phyloP scores from a whole-genome alignment of 2,329 filamentous ascomycete species.

The Talaromyces atroroseus region DNA sequence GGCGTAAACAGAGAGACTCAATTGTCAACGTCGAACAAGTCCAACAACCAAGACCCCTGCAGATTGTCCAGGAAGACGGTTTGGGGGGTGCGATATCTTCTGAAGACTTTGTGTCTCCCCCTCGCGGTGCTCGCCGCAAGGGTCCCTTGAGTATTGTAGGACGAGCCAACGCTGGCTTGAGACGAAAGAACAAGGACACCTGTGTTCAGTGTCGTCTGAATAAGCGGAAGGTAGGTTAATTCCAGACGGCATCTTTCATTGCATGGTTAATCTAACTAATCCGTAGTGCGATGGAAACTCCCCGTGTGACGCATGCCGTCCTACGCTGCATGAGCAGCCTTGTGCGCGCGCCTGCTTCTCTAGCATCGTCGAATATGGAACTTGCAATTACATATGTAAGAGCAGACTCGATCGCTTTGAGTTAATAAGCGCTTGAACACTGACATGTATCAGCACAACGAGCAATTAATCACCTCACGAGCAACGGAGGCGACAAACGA shows the following conservation, averaged over 20 bases:
- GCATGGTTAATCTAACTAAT: slow-evolving; percentile 13
- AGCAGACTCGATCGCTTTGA: neutral
- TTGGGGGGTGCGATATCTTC: slow-evolving; percentile 38
- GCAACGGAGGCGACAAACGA: slow-evolving; percentile 27
- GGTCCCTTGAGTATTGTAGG: slow-evolving; percentile 36
- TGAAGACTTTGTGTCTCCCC: slow-evolving; percentile 37
- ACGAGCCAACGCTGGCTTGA: slow-evolving; percentile 36
- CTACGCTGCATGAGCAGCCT: slow-evolving; percentile 38
- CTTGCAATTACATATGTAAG: slow-evolving; percentile 44
- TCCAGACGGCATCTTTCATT: neutral
- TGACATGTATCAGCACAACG: slow-evolving; percentile 31
- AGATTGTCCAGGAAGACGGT: slow-evolving; percentile 42
- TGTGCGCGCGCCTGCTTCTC: slow-evolving; percentile 42
- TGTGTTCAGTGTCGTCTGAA: slow-evolving; percentile 41
- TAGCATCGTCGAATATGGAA: slow-evolving; percentile 40
- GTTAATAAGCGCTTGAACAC: neutral
- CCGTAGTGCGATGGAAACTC: slow-evolving; percentile 37
- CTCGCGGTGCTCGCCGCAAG: slow-evolving; percentile 39
- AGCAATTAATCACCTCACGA: slow-evolving; percentile 38
- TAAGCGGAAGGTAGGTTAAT: slow-evolving; percentile 36
- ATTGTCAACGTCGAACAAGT: slow-evolving; percentile 25
- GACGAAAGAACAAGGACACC: slow-evolving; percentile 41
- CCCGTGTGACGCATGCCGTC: slow-evolving; percentile 39
- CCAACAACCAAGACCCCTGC: slow-evolving; percentile 27
- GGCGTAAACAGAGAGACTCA: slow-evolving; percentile 30